A percentile compares a stretch with the other conserved stretches of the same genome.
Conservation (phyloP, 2,329 filamentous ascomycete species). For the Colletotrichum sidae region DNA sequence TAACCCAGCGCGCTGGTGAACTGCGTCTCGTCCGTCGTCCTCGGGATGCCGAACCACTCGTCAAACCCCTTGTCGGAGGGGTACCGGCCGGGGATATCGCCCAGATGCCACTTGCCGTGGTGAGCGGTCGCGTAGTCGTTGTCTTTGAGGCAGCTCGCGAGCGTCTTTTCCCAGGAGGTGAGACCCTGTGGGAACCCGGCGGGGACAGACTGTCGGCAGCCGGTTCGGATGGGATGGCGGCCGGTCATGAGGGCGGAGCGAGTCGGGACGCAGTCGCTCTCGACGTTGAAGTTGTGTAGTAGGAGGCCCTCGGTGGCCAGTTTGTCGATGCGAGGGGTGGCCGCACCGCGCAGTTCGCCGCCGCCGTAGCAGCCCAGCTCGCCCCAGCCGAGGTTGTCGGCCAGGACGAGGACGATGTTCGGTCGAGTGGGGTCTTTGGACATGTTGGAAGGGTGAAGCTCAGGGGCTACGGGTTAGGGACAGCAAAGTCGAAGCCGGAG, state of each 20-base stretch:
- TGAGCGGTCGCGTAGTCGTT: background rate
- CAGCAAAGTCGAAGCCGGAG: too few species aligned
- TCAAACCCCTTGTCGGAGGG: too few species aligned
- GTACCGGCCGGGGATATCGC: too few species aligned
- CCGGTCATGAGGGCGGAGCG: constrained; percentile 50
- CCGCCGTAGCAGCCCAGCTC: constrained; percentile 50
- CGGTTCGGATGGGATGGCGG: constrained; percentile 49
- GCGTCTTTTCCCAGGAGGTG: constrained; percentile 46
- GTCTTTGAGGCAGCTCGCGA: constrained; percentile 46
- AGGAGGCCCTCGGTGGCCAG: constrained; percentile 47
- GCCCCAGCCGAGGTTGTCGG: constrained; percentile 53
- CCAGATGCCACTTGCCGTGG: too few species aligned
- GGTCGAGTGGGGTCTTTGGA: constrained; percentile 41
- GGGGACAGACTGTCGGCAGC: constrained; percentile 48
- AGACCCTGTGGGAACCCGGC: constrained; percentile 49
- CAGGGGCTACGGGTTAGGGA: too few species aligned
- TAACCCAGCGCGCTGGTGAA: too few species aligned
- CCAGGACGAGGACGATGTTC: constrained; percentile 48
- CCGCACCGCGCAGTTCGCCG: constrained; percentile 46
- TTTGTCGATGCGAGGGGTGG: constrained; percentile 48
- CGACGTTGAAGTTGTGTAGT: constrained; percentile 52
- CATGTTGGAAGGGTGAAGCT: constrained; percentile 25
- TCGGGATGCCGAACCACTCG: too few species aligned
- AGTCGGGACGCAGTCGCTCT: constrained; percentile 50
- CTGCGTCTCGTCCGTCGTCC: too few species aligned